phyloP scores from a whole-genome alignment of 2,329 filamentous ascomycete species.

The Ceratocystis ficicola region DNA sequence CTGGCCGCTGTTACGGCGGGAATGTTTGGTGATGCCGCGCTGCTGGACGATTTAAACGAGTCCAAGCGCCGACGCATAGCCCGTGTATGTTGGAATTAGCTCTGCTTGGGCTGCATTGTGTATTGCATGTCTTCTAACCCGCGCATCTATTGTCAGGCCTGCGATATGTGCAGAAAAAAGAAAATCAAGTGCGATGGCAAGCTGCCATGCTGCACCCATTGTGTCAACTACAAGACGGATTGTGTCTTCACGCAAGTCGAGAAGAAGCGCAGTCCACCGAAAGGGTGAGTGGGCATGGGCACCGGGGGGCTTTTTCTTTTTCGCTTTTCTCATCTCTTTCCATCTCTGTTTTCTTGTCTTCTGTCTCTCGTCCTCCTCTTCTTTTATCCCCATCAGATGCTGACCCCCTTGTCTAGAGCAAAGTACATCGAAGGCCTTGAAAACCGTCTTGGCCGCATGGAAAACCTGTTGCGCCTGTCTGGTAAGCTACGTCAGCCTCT shows the following conservation, averaged over 20 bases:
- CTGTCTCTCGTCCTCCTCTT: background rate
- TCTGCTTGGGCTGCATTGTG: background rate
- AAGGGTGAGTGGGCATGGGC: conserved; percentile 53
- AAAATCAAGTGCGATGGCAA: conserved; percentile 98
- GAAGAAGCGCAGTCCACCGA: conserved; percentile 95
- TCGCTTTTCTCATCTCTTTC: no score
- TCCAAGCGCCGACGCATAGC: conserved; percentile 82
- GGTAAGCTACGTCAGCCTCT: conserved; percentile 34
- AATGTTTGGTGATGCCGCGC: conserved; percentile 45
- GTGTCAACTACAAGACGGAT: conserved; percentile 94
- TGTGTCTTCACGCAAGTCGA: conserved; percentile 96
- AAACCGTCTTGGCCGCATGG: conserved; percentile 90
- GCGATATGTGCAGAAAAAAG: conserved; percentile 92
- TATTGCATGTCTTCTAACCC: background rate
- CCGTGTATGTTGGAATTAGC: conserved; percentile 42
- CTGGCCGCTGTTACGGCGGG: conserved; percentile 40
- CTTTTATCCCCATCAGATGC: background rate
- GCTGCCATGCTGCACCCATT: conserved; percentile 87
- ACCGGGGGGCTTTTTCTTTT: no score
- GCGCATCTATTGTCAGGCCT: conserved; percentile 45
- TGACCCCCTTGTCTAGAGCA: conserved; percentile 43
- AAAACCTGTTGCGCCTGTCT: conserved; percentile 74
- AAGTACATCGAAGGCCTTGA: conserved; percentile 97
- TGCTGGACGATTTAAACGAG: conserved; percentile 59
- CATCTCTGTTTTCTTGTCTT: background rate